Evolutionary conservation across 1,284 basidiomycete species (phyloP), one percentile per base, ranked within the genome.

Genomic region (Mycosarcoma mackinlayi): DNA sequence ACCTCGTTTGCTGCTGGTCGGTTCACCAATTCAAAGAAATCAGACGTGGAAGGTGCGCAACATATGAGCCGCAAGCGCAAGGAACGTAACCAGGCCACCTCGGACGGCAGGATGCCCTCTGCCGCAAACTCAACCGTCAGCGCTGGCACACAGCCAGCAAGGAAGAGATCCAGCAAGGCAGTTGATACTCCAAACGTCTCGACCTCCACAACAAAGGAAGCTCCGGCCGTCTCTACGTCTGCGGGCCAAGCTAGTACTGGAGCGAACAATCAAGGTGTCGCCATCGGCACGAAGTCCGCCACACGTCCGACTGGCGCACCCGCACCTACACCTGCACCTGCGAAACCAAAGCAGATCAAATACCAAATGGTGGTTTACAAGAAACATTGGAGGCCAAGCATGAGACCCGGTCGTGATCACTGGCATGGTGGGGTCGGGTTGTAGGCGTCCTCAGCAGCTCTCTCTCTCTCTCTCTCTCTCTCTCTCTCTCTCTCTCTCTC

Each of bases 291-390:
- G n/a, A n/a, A n/a, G n/a, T n/a, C n/a, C n/a, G n/a, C n/a, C n/a
- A n/a, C n/a, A n/a, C n/a, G n/a, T n/a, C n/a, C n/a, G n/a, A n/a
- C n/a, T n/a, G n/a, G n/a, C n/a, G n/a, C n/a, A n/a, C n/a, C n/a
- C n/a, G n/a, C n/a, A n/a, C n/a, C n/a, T n/a, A n/a, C 19, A 37
- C 18, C 37, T 1, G n/a, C 34, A n/a, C n/a, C n/a, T 4, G 37
- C 27, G 27, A 33, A 40, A 21, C 48, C 52, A 4, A 34, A 59
- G 14, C 25, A 25, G 11, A 25, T 51, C 41, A 66, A 52, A 30
- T 55, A 47, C n/a, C 10, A 54, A 14, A 16, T 54, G n/a, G 33
- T 66, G 11, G 52, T 66, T 7, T 59, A 19, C 51, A 66, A 52
- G 35, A 59, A 66, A 30, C 56, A 19, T 6, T 66, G 31, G 42